Evolutionary conservation across 1,284 basidiomycete species (phyloP).

Genomic region (Leccinum pachyderme): DNA sequence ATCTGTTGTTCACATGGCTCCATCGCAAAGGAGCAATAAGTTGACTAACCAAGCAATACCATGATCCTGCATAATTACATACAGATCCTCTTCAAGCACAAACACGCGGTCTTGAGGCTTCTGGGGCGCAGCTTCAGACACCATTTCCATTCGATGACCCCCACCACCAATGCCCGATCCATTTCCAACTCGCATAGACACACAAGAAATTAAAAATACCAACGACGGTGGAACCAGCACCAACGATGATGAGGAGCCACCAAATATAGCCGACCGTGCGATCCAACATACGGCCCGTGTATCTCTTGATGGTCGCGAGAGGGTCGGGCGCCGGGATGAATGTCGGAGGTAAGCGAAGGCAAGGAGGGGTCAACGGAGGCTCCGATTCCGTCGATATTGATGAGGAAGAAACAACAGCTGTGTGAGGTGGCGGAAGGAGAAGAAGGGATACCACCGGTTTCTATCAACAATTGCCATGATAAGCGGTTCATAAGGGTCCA

Average conservation of each 20-base stretch:
- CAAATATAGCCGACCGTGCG: conserved; percentile 72
- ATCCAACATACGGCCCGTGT: conserved; percentile 64
- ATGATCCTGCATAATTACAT: not conserved
- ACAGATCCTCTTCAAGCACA: not conserved
- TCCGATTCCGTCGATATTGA: conserved; percentile 1
- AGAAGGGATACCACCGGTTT: conserved; percentile 52
- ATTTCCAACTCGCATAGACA: conserved; percentile 55
- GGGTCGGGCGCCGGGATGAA: conserved; percentile 55
- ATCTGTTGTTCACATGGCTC: not conserved
- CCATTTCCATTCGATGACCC: conserved; percentile 12
- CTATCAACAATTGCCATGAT: conserved; percentile 10
- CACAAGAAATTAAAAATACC: conserved; percentile 70
- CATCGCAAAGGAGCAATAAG: not conserved
- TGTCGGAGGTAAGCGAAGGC: conserved; percentile 48
- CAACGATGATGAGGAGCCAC: conserved; percentile 69
- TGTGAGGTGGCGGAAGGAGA: conserved; percentile 15
- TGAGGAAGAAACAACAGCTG: conserved; percentile 10
- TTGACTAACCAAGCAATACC: not conserved
- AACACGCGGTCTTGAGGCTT: not conserved
- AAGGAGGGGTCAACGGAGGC: too few species aligned
- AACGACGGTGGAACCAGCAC: conserved; percentile 67
- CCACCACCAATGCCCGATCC: conserved; percentile 40
- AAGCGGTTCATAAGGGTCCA: not conserved
- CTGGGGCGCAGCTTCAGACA: not conserved
- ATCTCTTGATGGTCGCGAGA: conserved; percentile 54